Base-by-base conservation (phyloP, 768 basidiomycete genomes). In the Mycena capillaripes region DNA sequence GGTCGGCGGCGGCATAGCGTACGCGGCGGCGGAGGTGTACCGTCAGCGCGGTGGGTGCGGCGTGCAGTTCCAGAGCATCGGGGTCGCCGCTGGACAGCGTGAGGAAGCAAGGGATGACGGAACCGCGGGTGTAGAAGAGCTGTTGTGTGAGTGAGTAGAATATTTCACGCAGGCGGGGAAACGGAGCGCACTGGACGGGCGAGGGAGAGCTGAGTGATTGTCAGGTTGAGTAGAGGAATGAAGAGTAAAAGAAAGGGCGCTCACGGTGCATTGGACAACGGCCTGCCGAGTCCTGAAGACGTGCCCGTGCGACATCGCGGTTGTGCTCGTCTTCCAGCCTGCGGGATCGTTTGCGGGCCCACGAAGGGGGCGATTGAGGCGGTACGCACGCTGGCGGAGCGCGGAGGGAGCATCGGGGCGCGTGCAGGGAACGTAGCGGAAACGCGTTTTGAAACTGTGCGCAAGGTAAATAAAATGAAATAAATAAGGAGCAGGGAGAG, bases 111-210 rank as follows among this genome's bases (percentile, higher is more conserved):
- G 86, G 84, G 30, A 86, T 81, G 21, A 82, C 77, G 3, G 83
- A 78, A 9, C 86, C 86, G 44, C 85, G 80, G 14, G 83, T 82
- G 64, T 84, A 86, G 23, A 75, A 79, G 50, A 81, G 76, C 84
- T 83, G n/a, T 12, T 32, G 25, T 17, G 29, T 19, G 40, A 23
- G 38, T 25, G 5, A 66, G 46, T 27, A 50, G 6, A 27, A n/a
- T n/a, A 2, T 30, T 21, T 32, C 11, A 38, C n/a, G 40, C 40
- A 27, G 36, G 32, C 8, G 59, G 11, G 23, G 40, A 4, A 16
- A 53, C 9, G 48, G 1, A 21, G 17, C 66, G 25, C 30, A 68
- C 66, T 8, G 66, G 66, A 1, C 16, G 29, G 36, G 66, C 57
- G 25, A 68, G 66, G 16, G 57, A 68, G 21, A 68, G 56, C 66